Evolutionary conservation across 257 asterid species (phyloP), one percentile per base, ranked within the genome.

Genomic region (Jacaranda copaia): DNA sequence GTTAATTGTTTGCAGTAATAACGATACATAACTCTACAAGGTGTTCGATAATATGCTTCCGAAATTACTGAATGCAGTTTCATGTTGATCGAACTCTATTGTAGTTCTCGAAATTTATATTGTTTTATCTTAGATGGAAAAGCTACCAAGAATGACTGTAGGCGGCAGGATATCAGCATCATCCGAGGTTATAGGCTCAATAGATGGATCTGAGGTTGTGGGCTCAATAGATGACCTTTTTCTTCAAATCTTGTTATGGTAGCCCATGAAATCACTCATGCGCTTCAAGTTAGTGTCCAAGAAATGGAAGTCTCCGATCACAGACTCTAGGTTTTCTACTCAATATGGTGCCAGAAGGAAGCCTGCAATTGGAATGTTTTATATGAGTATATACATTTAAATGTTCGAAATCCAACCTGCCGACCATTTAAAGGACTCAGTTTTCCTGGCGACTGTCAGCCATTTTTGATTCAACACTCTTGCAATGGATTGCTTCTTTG

Each of bases 401-500:
- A 55, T 16, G 59, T 5, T 12, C 3, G 14, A 56, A 42, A n/a
- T 0, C 16, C 56, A 0, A 43, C 18, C 51, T 32, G 3, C 2
- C 61, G 69, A 4, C 75, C 60, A 0, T 20, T 73, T 9, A 68
- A 38, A 35, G 13, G 43, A 18, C 80, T 75, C 5, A 68, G 52
- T 7, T 79, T 82, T 4, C 12, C 16, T 12, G 39, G 58, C 5
- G 79, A 73, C 20, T 73, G 80, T 78, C 35, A 45, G 63, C 78
- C 78, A 51, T 75, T 79, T 48, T 39, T 38, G 32, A 79, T 85
- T 70, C n/a, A 79, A 38, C 79, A 79, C 14, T 81, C 84, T 12
- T 81, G 88, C 57, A 85, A 85, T 57, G 86, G 88, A 40, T 55
- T 85, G 32, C 65, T 85, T 52, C 81, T 79, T 4, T 87, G 88